Percentiles rank a stretch among this genome's conserved stretches.
Evolutionary conservation across 192 early-diverging fungal species (phyloP).

Genomic region (Coemansia nantahalensis): DNA sequence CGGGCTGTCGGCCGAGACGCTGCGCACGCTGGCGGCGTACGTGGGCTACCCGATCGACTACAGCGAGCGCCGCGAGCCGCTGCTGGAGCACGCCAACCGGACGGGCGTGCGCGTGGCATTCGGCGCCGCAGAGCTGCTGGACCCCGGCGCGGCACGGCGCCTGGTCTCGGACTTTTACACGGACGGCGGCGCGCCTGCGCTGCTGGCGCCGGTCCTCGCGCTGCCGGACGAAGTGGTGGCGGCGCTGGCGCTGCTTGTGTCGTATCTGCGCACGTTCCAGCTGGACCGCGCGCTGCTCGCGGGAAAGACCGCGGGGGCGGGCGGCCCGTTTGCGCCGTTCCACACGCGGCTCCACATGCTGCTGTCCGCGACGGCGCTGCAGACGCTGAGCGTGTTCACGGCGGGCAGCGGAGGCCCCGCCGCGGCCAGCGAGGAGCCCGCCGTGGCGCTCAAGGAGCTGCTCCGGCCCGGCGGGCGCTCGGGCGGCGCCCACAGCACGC

Average conservation of each 20-base stretch:
- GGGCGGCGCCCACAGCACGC: slow-evolving; percentile 12
- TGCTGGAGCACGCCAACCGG: slow-evolving; percentile 61
- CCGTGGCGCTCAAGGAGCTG: slow-evolving; percentile 17
- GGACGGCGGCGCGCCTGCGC: slow-evolving; percentile 8
- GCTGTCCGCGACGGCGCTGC: slow-evolving; percentile 86
- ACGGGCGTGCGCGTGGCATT: slow-evolving; percentile 27
- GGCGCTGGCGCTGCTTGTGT: slow-evolving; percentile 40
- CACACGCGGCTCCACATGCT: slow-evolving; percentile 71
- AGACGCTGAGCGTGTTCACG: slow-evolving; percentile 87
- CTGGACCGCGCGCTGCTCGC: slow-evolving; percentile 50
- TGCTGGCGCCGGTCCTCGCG: slow-evolving; percentile 29
- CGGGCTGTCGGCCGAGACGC: slow-evolving; percentile 12
- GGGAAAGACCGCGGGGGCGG: slow-evolving; percentile 58
- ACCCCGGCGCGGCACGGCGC: slow-evolving; percentile 7
- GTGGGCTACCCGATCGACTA: slow-evolving; percentile 49
- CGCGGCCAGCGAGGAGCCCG: slow-evolving; percentile 3
- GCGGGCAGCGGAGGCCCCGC: slow-evolving; percentile 62
- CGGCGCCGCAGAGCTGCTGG: slow-evolving; percentile 5
- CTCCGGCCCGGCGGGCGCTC: slow-evolving; percentile 9
- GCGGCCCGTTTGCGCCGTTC: slow-evolving; percentile 77
- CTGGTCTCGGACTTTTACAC: slow-evolving; percentile 25
- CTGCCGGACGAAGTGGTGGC: slow-evolving; percentile 11
- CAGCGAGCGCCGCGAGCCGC: slow-evolving; percentile 22
- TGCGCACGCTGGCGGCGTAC: slow-evolving; percentile 27
- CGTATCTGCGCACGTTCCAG: slow-evolving; percentile 48